These are phyloP conservation scores for Beta vulgaris DNA, from an alignment of 148 eudicot species.

Conservation along the genomic window DNA sequence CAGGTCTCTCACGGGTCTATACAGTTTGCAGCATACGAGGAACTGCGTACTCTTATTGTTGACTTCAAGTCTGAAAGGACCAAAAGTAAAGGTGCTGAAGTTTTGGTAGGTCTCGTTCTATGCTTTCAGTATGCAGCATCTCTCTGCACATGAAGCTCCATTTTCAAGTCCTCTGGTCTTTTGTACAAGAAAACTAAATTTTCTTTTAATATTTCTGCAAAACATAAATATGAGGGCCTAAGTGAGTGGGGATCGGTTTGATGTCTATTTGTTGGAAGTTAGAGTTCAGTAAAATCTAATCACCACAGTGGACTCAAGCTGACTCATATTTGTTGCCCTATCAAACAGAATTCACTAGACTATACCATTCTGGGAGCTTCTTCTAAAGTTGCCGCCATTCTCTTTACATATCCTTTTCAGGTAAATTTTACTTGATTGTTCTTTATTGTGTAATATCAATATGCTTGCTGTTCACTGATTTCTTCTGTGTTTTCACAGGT, in stretches of 20 bases:
- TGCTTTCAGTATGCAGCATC: neutral
- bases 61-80: constrained; percentile 38
- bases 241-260: neutral
- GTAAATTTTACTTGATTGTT: constrained; percentile 27
- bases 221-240: neutral
- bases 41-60: constrained; percentile 64
- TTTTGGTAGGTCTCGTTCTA: constrained; percentile 48
- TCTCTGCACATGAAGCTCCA: neutral
- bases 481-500: constrained; percentile 49
- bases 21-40: constrained; percentile 97
- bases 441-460: neutral
- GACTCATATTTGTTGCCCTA: constrained; percentile 13
- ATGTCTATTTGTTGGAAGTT: neutral
- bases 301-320: neutral
- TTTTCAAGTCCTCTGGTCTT: neutral
- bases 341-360: constrained; percentile 68
- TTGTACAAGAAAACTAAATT: neutral
- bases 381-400: constrained; percentile 87
- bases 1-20: constrained; percentile 99
- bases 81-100: constrained; percentile 32
- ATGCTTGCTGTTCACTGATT: neutral
- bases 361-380: constrained; percentile 83
- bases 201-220: neutral
- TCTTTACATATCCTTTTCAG: constrained; percentile 88
- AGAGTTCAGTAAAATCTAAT: neutral